Evolutionary conservation across 108 stramenopile genomes (phyloP).

Genomic region (Parietichytrium sp.): DNA sequence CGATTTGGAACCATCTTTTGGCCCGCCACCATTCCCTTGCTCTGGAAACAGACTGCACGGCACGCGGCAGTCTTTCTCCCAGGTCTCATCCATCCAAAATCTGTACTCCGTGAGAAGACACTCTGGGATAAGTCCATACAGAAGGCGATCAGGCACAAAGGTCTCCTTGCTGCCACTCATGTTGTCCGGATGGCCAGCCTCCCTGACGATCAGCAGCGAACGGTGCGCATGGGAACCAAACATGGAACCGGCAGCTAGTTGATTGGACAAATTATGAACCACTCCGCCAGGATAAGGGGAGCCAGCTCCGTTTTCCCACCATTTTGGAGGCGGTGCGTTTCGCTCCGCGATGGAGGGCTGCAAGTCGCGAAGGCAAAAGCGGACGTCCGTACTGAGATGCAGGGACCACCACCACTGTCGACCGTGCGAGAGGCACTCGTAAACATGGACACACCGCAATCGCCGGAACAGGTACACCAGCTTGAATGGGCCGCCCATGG

Average conservation of each 20-base stretch:
- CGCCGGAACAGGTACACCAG: conserved; percentile 47
- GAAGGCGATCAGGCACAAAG: conserved; percentile 40
- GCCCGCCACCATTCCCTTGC: neutral
- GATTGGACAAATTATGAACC: conserved; percentile 1
- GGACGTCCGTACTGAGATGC: conserved; percentile 44
- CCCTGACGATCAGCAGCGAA: conserved; percentile 29
- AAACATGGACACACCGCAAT: conserved; percentile 44
- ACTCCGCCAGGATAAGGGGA: conserved; percentile 32
- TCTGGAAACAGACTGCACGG: neutral
- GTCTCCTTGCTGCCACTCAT: conserved; percentile 44
- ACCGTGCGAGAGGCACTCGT: conserved; percentile 46
- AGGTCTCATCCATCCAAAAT: conserved; percentile 47
- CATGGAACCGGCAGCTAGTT: neutral
- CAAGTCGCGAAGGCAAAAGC: conserved; percentile 44
- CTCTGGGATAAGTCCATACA: conserved; percentile 42
- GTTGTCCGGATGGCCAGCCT: conserved; percentile 28
- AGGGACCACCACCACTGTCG: conserved; percentile 43
- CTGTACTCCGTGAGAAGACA: neutral
- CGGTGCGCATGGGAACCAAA: neutral
- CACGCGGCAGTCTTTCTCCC: neutral
- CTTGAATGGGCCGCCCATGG: conserved; percentile 46
- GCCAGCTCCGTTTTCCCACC: conserved; percentile 43
- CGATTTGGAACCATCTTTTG: neutral
- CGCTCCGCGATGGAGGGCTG: conserved; percentile 22
- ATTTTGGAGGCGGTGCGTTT: neutral